Evolutionary conservation across 1,139 yeast genomes (phyloP).

Genomic region (Kodamaea derodonti): DNA sequence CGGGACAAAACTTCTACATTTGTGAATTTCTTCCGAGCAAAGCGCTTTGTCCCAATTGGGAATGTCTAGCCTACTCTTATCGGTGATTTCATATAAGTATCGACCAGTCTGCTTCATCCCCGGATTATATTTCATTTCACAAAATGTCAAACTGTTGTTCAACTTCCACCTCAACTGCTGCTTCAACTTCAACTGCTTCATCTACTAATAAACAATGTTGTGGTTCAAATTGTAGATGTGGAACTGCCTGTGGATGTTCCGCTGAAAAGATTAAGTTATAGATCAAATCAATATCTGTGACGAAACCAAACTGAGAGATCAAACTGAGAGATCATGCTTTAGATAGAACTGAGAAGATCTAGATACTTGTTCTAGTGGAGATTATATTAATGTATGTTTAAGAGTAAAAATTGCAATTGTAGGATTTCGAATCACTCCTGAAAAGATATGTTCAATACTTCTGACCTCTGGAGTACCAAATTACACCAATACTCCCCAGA

Average conservation of each 20-base stretch:
- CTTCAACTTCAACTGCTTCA: conserved; percentile 15
- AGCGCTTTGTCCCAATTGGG: not conserved
- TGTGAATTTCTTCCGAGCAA: not conserved
- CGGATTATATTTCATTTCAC: conserved; percentile 1
- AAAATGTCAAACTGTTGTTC: conserved; percentile 6
- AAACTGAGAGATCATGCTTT: not conserved
- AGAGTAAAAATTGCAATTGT: too few relatives aligned
- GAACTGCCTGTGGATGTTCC: conserved; percentile 36
- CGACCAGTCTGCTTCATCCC: not conserved
- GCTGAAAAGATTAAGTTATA: conserved; percentile 41
- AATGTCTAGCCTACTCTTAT: not conserved
- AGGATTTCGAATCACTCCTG: too few relatives aligned
- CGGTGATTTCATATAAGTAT: not conserved
- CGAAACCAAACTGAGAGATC: too few relatives aligned
- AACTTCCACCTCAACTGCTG: conserved; percentile 2
- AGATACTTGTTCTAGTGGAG: too few relatives aligned
- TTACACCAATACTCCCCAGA: too few relatives aligned
- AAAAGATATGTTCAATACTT: too few relatives aligned
- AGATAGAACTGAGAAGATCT: not conserved
- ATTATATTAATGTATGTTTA: too few relatives aligned
- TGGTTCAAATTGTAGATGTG: conserved; percentile 42
- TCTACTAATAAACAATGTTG: conserved; percentile 22
- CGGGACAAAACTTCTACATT: not conserved
- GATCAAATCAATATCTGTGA: too few relatives aligned
- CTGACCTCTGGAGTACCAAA: too few relatives aligned